phyloP scores from a whole-genome alignment of 2,329 filamentous ascomycete genomes.

The Cercospora beticola region DNA sequence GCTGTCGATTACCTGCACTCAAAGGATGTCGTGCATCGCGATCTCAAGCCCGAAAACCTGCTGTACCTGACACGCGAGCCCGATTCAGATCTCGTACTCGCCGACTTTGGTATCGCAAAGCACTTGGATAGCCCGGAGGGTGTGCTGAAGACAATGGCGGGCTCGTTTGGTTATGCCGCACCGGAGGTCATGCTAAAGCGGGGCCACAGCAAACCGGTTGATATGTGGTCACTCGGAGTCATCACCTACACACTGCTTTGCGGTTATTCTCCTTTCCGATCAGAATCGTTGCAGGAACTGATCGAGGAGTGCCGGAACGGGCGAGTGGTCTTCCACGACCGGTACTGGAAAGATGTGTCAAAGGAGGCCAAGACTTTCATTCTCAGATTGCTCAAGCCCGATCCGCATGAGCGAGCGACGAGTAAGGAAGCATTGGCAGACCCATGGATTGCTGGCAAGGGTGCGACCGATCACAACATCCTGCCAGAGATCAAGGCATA shows the following conservation, averaged over 20 bases:
- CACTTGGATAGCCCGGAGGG: conserved; percentile 90
- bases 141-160: conserved; percentile 96
- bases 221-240: conserved; percentile 99
- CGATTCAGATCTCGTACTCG: conserved; percentile 84
- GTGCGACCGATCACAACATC: conserved; percentile 92
- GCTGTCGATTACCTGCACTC: conserved; percentile 93
- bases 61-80: conserved; percentile 80
- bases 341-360: conserved; percentile 98
- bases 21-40: conserved; percentile 94
- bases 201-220: conserved; percentile 95
- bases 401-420: conserved; percentile 72
- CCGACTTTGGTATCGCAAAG: conserved; percentile 98
- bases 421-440: conserved; percentile 49
- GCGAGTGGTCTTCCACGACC: conserved; percentile 89
- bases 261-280: conserved; percentile 96
- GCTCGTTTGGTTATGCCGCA: conserved; percentile 95
- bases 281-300: conserved; percentile 86
- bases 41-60: conserved; percentile 96
- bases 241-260: conserved; percentile 98
- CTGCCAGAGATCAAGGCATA: conserved; percentile 94
- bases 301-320: conserved; percentile 89
- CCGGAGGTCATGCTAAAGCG: conserved; percentile 98
- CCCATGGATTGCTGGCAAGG: conserved; percentile 83
- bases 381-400: conserved; percentile 71
- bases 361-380: conserved; percentile 96